A percentile compares a stretch with the other conserved stretches of the same genome.
phyloP scores from a whole-genome alignment of 805 yeast species.

The Lipomyces sp. region DNA sequence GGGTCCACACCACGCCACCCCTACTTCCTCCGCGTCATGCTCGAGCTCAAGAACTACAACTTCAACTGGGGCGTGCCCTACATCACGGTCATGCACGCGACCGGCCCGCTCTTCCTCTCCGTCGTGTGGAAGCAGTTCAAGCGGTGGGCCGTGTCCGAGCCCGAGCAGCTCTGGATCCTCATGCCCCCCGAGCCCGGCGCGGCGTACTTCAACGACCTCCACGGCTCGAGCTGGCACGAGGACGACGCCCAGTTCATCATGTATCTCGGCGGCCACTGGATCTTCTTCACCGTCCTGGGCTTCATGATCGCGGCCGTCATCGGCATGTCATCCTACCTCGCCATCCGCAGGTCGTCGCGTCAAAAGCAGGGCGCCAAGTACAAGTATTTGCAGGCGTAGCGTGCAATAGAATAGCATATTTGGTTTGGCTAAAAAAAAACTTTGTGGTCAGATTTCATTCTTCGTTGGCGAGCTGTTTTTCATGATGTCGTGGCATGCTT shows the following conservation, averaged over 20 bases:
- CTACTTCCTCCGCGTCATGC: slow-evolving; percentile 68
- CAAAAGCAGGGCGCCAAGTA: slow-evolving; percentile 7
- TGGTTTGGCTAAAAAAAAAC: too few relatives aligned
- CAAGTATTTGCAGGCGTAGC: slow-evolving; percentile 8
- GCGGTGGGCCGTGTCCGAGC: slow-evolving; percentile 60
- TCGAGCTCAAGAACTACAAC: slow-evolving; percentile 59
- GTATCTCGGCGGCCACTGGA: slow-evolving; percentile 68
- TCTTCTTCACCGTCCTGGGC: slow-evolving; percentile 68
- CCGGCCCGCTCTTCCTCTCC: slow-evolving; percentile 85
- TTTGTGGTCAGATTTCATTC: too few relatives aligned
- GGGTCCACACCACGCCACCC: slow-evolving; percentile 86
- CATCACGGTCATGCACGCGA: slow-evolving; percentile 86
- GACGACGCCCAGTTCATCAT: slow-evolving; percentile 81
- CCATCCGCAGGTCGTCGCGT: slow-evolving; percentile 10
- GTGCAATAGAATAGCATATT: too few relatives aligned
- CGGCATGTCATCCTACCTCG: slow-evolving; percentile 22
- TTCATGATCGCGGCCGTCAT: slow-evolving; percentile 47
- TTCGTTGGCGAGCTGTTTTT: too few relatives aligned
- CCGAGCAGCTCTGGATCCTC: slow-evolving; percentile 64
- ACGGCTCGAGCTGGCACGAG: slow-evolving; percentile 90
- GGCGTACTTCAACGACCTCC: slow-evolving; percentile 61
- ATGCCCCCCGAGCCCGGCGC: slow-evolving; percentile 61
- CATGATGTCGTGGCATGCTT: too few relatives aligned
- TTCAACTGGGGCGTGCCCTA: slow-evolving; percentile 82
- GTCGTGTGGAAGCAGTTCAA: slow-evolving; percentile 85